Percentiles rank a stretch among this genome's conserved stretches.
Conservation (phyloP, 2,329 filamentous ascomycete genomes). For the Exserohilum rostratum region DNA sequence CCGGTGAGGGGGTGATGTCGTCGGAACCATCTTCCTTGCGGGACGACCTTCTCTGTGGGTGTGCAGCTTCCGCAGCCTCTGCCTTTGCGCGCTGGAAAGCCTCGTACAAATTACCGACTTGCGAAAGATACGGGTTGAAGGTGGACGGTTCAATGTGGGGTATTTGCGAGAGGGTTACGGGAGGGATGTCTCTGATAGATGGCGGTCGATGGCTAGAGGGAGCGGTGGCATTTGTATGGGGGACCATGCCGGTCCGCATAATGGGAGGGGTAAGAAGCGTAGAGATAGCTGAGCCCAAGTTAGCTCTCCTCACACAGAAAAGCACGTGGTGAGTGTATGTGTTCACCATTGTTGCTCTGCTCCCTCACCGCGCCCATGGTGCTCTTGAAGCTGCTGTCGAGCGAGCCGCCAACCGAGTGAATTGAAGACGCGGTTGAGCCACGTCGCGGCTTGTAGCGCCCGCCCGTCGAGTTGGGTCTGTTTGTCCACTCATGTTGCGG, state of each 20-base stretch:
- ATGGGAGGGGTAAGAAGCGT: slow-evolving; percentile 92
- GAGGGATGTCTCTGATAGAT: slow-evolving; percentile 87
- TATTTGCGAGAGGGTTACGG: slow-evolving; percentile 88
- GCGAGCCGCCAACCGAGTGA: slow-evolving; percentile 81
- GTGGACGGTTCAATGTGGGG: slow-evolving; percentile 77
- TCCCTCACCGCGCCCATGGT: slow-evolving; percentile 68
- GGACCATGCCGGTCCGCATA: slow-evolving; percentile 82
- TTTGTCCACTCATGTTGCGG: slow-evolving; percentile 62
- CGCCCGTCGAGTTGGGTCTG: slow-evolving; percentile 54
- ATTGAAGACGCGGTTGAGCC: slow-evolving; percentile 88
- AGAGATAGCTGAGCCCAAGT: slow-evolving; percentile 72
- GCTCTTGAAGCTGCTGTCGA: slow-evolving; percentile 71
- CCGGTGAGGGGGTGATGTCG: slow-evolving; percentile 50
- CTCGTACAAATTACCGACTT: slow-evolving; percentile 87
- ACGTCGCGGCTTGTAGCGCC: slow-evolving; percentile 65
- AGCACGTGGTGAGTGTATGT: neutral
- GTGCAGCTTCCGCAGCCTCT: slow-evolving; percentile 65
- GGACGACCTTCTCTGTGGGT: slow-evolving; percentile 54
- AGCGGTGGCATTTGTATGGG: slow-evolving; percentile 72
- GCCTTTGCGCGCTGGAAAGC: slow-evolving; percentile 85
- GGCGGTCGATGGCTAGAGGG: slow-evolving; percentile 81
- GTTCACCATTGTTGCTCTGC: slow-evolving; percentile 79
- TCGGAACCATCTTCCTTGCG: slow-evolving; percentile 58
- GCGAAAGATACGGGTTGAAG: slow-evolving; percentile 82
- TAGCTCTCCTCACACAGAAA: slow-evolving; percentile 13